Base-by-base conservation (phyloP, 2,329 filamentous ascomycete genomes). In the Phyllosticta citribraziliensis region DNA sequence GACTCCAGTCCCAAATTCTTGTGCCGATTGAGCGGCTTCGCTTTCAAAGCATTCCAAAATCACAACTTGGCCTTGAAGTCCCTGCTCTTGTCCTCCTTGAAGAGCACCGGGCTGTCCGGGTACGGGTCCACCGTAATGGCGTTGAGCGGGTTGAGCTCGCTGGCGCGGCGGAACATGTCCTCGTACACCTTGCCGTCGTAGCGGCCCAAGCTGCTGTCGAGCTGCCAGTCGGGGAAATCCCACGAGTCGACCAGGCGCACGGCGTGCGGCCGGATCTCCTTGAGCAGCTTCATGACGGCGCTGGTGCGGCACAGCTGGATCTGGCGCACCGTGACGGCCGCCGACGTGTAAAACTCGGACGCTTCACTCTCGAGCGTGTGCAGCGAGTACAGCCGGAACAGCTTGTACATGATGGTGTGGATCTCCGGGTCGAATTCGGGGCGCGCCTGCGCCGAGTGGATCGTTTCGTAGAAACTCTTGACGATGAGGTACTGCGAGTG, bases 401-500 rank as follows among this genome's bases (percentile, higher is more conserved):
- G 79, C 67, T 85, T 84, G 74, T 85, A 82, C 67, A 91, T 75
- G 10, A 89, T 69, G 0, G 73, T 72, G 14, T 82, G 74, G 0
- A 86, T 88, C 60, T 80, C 78, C 0, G 78, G 68, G 68, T 86
- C 83, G 30, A 89, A 75, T 17, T 81, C 76, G 12, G 78, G 71
- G n/a, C 73, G 73, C 11, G 82, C 79, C 8, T 78, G 69, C 6
- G 80, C 75, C 5, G 79, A 78, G 47, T 85, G 82, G 20, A 93
- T 82, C 1, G 83, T 78, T 3, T 84, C 79, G 75, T 94, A 89
- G 76, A 91, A 91, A 77, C 86, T 88, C 79, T 88, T 90, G 65
- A 91, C 87, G 0, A 91, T 82, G 66, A 90, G 81, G 73, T 90
- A 91, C 73, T 91, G 87, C 0, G 86, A 87, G 71, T 89, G 87